Percentiles rank a stretch among this genome's conserved stretches.
phyloP scores from a whole-genome alignment of 495 filamentous ascomycete species.

The Friedmanniomyces simplex region DNA sequence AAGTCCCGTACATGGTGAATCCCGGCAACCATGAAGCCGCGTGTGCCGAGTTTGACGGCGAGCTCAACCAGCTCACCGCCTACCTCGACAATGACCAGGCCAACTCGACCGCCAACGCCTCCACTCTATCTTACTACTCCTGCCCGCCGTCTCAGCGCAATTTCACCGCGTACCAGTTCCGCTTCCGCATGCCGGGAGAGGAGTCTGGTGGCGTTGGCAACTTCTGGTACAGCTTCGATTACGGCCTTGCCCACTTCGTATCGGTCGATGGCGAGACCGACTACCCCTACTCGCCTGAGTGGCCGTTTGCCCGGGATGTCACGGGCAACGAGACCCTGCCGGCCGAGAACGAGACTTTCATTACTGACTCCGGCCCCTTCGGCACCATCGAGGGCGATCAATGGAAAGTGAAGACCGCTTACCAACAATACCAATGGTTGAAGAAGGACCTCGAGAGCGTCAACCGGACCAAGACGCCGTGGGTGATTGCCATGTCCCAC shows the following conservation, averaged over 20 bases:
- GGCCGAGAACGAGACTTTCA: slow-evolving; percentile 34
- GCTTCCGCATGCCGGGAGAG: slow-evolving; percentile 21
- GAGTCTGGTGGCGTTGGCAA: slow-evolving; percentile 13
- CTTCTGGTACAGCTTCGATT: slow-evolving; percentile 25
- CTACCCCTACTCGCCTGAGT: slow-evolving; percentile 12
- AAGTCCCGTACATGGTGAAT: slow-evolving; percentile 45
- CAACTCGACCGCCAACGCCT: slow-evolving; percentile 25
- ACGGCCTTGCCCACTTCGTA: slow-evolving; percentile 22
- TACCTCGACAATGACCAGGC: slow-evolving; percentile 34
- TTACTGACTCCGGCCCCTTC: slow-evolving; percentile 43
- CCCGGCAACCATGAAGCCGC: slow-evolving; percentile 49
- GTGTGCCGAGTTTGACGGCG: slow-evolving; percentile 44
- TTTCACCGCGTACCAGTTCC: slow-evolving; percentile 18
- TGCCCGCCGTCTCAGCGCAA: slow-evolving; percentile 33
- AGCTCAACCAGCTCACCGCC: slow-evolving; percentile 37
- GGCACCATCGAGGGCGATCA: slow-evolving; percentile 32
- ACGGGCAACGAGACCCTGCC: slow-evolving; percentile 25
- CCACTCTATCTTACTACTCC: slow-evolving; percentile 38
- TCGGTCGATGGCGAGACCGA: slow-evolving; percentile 20
- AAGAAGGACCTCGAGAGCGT: slow-evolving; percentile 18
- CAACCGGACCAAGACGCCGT: slow-evolving; percentile 38
- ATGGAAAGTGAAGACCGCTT: slow-evolving; percentile 30
- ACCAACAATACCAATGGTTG: slow-evolving; percentile 20
- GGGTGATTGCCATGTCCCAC: slow-evolving; percentile 50
- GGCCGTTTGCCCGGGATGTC: slow-evolving; percentile 6